Base-by-base conservation (phyloP, 345 rosid species). In the Firmiana major region DNA sequence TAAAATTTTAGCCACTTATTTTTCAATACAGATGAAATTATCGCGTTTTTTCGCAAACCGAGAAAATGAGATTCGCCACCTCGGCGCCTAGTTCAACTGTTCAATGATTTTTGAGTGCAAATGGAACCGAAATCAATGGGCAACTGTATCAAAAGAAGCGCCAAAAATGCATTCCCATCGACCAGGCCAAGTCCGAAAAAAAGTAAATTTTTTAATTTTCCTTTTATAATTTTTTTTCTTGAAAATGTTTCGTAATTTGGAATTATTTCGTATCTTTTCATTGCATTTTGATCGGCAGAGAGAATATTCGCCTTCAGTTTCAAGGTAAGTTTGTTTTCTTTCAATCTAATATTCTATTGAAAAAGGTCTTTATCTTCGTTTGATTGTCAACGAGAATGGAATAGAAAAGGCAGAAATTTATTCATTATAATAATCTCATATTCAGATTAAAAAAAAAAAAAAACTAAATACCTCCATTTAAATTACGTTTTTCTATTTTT, bases 81-180 rank as follows among this genome's bases (percentile, higher is more conserved):
- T 13, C 17, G 58, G 46, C 34, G 34, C 34, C 31, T 38, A 24
- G 6, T 1, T 46, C 8, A 17, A 31, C 3, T 31, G 34, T 11
- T 58, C 58, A 53, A 76, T 79, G 48, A 24, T 15, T 16, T 66
- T 26, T 28, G 58, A 67, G 12, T 13, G 55, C 24, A 49, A 70
- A 48, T 28, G 36, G 70, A 28, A 12, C 5, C 1, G 4, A 76
- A 67, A 73, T 59, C 48, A 2, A 65, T 71, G 88, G 88, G 85
- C 53, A 74, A 38, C 21, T n/a, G 15, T 59, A 19, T 53, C 64
- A 21, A 40, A 66, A 68, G 46, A 77, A 81, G 82, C 83, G 82
- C 84, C 90, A 87, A 80, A 80, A 68, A 63, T 80, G 81, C 73
- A 77, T 77, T 73, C 69, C 55, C 75, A 72, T 49, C 59, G 59